Evolutionary conservation across 176 grass and related monocot species (phyloP).

Genomic region (Lolium perenne): DNA sequence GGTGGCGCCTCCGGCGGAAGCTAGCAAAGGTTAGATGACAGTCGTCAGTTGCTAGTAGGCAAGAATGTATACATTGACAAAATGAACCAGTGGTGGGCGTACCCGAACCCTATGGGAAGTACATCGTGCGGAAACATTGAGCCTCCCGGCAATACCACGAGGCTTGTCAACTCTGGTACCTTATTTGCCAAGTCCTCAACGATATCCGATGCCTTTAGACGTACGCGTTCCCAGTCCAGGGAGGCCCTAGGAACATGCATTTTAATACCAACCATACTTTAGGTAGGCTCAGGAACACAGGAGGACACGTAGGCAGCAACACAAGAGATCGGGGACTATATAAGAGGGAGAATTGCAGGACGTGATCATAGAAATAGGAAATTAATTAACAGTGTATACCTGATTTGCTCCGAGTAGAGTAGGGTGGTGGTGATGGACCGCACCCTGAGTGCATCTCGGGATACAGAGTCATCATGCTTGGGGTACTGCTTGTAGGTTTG

Average conservation of each 20-base stretch:
- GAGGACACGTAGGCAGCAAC: too few species aligned
- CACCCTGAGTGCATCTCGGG: background rate
- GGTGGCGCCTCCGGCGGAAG: background rate
- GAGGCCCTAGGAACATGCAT: background rate
- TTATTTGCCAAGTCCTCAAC: background rate
- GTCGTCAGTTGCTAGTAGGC: background rate
- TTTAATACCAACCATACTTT: background rate
- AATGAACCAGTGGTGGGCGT: background rate
- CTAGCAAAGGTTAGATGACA: background rate
- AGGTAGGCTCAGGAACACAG: background rate
- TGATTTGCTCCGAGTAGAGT: background rate
- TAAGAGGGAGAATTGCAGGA: too few species aligned
- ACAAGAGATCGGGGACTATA: too few species aligned
- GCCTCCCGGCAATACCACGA: background rate
- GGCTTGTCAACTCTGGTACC: background rate
- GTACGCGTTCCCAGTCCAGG: background rate
- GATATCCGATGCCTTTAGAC: background rate
- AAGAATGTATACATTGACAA: background rate
- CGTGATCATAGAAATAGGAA: too few species aligned
- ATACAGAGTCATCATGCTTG: background rate
- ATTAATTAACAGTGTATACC: background rate
- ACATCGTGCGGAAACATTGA: background rate
- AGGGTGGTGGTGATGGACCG: background rate
- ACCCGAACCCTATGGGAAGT: conserved; percentile 1
- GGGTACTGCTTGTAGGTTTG: background rate